Evolutionary conservation across 2,329 filamentous ascomycete genomes (phyloP), one percentile per base, ranked within the genome.

Genomic region (Conoideocrella luteorostrata): DNA sequence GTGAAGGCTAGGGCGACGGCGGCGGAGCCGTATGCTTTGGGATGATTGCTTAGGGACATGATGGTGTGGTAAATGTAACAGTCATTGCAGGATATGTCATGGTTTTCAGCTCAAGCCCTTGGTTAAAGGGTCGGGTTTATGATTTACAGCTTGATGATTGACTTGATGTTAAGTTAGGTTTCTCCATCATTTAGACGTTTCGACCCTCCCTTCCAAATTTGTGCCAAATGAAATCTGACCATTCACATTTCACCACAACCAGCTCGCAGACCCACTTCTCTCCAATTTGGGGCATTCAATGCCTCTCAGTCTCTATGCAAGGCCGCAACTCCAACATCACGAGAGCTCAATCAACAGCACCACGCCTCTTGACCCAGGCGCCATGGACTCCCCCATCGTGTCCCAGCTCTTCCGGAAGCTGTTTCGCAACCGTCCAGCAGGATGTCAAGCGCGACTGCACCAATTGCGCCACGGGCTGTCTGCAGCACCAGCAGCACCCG

Each of bases 381-480:
- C 52, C 53, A 95, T 95, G 89, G 89, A 95, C 68, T 90, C 87
- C 15, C 84, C 84, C 47, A 71, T 87, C 49, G 75, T 89, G 52
- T 79, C 79, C 39, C 84, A 84, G 60, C 75, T 95, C 60, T 91
- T 96, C 58, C 80, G 86, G 56, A 86, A 88, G 70, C 78, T 97
- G 33, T 94, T 95, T 56, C 80, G 80, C 35, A 86, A 90, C 57
- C 58, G 63, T 6, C 57, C 63, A 2, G 54, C 55, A 13, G 63
- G 61, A 28, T 67, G 64, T 12, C 62, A 57, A 44, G 54, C 55
- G 21, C 51, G 54, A 28, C 43, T 34, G 20, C 32, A 39, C 21
- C 33, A 33, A 20, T 39, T 29, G 21, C 28, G 28, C 11, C 32
- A 34, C 22, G 43, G 21, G 22, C 5, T 41, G 28, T n/a, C 42